Base-by-base conservation (phyloP, 192 early-diverging fungal genomes). In the Cladochytrium replicatum region DNA sequence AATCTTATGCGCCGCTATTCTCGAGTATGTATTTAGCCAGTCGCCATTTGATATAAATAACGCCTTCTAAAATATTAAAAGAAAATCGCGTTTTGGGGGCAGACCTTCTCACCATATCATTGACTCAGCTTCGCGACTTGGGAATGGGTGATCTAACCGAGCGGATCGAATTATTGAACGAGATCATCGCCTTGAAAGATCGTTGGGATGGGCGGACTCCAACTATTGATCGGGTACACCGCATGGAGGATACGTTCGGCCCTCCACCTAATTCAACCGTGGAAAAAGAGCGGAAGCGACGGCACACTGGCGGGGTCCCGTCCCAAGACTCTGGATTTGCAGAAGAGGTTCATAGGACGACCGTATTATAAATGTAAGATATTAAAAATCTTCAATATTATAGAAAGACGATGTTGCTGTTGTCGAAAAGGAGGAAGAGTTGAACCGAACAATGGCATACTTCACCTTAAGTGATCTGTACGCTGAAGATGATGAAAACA, bases 21-120 rank as follows among this genome's bases (percentile, higher is more conserved):
- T 48, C 74, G 27, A 65, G 78, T 79, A 65, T 58, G 24, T n/a
- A n/a, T 22, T n/a, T n/a, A n/a, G n/a, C 27, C 11, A 29, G 21
- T 32, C 11, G 21, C 22, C 6, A 22, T 34, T 6, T 34, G 32
- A 19, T 3, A 13, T 5, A 7, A 8, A 30, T 7, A 50, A 48
- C 22, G 29, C 34, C 8, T 15, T 9, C 41, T 0, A 17, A 42
- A 28, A 7, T 24, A 23, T 29, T 17, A n/a, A n/a, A 67, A 80
- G 83, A 82, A 7, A 74, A 82, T 41, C 77, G 75, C 31, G 78
- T 86, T 43, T 75, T 71, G 19, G 84, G 84, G 38, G 75, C 75
- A 31, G 61, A 69, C n/a, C 60, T 86, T 2, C 23, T 86, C 0
- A 75, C 77, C 24, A 45, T 84, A 11, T 75, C 70, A 42, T 58